Conservation (phyloP, 225 moss, liverwort and hornwort genomes). For the Physcomitrellopsis africana region DNA sequence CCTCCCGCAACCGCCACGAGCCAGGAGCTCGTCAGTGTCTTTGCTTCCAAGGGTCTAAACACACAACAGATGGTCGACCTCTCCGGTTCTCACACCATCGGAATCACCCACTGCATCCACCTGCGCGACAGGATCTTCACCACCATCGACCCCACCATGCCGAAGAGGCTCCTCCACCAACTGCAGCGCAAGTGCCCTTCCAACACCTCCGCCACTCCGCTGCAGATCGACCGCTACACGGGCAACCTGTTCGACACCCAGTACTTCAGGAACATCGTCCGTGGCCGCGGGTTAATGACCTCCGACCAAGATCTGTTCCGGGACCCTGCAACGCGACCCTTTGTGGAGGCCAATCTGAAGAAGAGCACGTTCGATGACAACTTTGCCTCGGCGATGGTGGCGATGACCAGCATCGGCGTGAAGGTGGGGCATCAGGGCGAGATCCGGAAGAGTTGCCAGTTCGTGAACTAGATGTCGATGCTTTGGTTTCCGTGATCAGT, state of each 20-base stretch:
- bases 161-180: not conserved
- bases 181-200: constrained; percentile 20
- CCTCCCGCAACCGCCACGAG: constrained; percentile 27
- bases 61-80: constrained; percentile 45
- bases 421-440: too few species aligned
- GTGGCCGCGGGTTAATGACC: constrained; percentile 11
- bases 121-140: constrained; percentile 38
- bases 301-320: too few species aligned
- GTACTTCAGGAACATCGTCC: constrained; percentile 35
- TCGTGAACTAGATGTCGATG: too few species aligned
- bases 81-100: constrained; percentile 45
- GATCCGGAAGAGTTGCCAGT: too few species aligned
- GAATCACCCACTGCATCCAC: constrained; percentile 41
- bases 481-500: too few species aligned
- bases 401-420: too few species aligned
- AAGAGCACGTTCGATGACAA: too few species aligned
- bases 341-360: too few species aligned
- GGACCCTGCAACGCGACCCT: too few species aligned
- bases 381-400: too few species aligned
- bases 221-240: constrained; percentile 28
- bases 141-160: constrained; percentile 34
- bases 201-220: not conserved
- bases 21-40: constrained; percentile 22
- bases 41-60: constrained; percentile 34
- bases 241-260: constrained; percentile 29